Evolutionary conservation across 2,329 filamentous ascomycete genomes (phyloP).

Genomic region (Alternaria sp.): DNA sequence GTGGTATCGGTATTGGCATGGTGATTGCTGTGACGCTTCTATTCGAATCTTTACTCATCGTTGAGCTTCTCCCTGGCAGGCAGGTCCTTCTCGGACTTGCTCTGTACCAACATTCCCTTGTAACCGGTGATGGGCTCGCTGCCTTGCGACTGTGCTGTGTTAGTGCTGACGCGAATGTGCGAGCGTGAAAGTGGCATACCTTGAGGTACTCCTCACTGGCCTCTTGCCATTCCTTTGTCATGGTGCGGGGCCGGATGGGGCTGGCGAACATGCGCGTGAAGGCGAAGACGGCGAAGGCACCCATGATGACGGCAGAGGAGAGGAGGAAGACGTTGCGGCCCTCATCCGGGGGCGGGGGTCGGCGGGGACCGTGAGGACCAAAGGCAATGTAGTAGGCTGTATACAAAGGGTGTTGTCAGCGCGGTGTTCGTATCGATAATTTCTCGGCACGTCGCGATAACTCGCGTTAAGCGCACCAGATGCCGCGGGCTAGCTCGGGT

Average conservation of each 20-base stretch:
- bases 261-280: slow-evolving; percentile 72
- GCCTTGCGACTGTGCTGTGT: slow-evolving; percentile 43
- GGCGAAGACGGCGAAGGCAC: slow-evolving; percentile 74
- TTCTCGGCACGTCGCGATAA: slow-evolving; percentile 14
- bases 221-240: slow-evolving; percentile 98
- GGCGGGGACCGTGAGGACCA: slow-evolving; percentile 91
- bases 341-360: slow-evolving; percentile 82
- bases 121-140: slow-evolving; percentile 48
- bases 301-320: slow-evolving; percentile 70
- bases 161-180: slow-evolving; percentile 13
- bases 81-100: slow-evolving; percentile 43
- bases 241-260: slow-evolving; percentile 74
- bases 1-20: slow-evolving; percentile 38
- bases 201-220: slow-evolving; percentile 91
- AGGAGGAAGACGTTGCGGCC: slow-evolving; percentile 78
- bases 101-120: slow-evolving; percentile 50
- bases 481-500: slow-evolving; percentile 27
- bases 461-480: slow-evolving; percentile 14
- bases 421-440: slow-evolving; percentile 13
- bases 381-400: slow-evolving; percentile 99
- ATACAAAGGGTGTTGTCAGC: slow-evolving; percentile 30
- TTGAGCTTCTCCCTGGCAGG: slow-evolving; percentile 34
- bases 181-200: slow-evolving; percentile 61
- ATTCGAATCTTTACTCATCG: slow-evolving; percentile 39
- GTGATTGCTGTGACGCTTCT: slow-evolving; percentile 32